phyloP scores from a whole-genome alignment of 2,329 filamentous ascomycete genomes.

The Diaporthe citrichinensis region DNA sequence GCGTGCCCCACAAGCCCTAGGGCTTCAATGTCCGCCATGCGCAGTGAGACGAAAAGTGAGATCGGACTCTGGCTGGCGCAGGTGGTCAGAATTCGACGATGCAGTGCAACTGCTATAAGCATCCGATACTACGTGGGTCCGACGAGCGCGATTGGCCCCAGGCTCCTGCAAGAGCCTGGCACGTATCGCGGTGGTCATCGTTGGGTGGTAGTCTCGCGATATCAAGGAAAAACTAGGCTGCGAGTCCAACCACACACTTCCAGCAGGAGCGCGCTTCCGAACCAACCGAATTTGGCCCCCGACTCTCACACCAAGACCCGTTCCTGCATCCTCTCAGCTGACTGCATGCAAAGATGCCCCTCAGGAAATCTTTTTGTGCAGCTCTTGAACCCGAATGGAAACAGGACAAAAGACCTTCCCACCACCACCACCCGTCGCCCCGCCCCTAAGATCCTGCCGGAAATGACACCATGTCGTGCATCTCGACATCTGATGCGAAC shows the following conservation, averaged over 20 bases:
- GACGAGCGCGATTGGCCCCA: constrained; percentile 20
- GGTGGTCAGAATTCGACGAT: constrained; percentile 28
- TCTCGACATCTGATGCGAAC: constrained; percentile 24
- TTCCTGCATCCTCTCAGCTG: constrained; percentile 34
- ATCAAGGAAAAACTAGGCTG: constrained; percentile 2
- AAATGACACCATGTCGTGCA: constrained; percentile 34
- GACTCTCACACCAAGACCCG: constrained; percentile 17
- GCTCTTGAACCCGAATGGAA: background rate
- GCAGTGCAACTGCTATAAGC: constrained; percentile 21
- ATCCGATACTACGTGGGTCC: constrained; percentile 17
- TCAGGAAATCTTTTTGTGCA: background rate
- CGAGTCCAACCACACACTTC: background rate
- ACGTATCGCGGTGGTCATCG: constrained; percentile 6
- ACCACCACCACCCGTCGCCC: background rate
- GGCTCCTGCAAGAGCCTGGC: constrained; percentile 14
- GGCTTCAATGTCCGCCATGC: background rate
- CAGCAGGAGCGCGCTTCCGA: background rate
- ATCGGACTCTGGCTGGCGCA: constrained; percentile 14
- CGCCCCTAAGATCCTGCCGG: constrained; percentile 20
- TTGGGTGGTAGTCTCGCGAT: constrained; percentile 3
- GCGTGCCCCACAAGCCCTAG: background rate
- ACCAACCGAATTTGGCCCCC: constrained; percentile 30
- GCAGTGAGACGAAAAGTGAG: background rate
- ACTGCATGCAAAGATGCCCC: constrained; percentile 26
- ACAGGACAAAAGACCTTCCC: background rate